Evolutionary conservation across 2,329 filamentous ascomycete species (phyloP).

Genomic region (Xylariaceae sp.): DNA sequence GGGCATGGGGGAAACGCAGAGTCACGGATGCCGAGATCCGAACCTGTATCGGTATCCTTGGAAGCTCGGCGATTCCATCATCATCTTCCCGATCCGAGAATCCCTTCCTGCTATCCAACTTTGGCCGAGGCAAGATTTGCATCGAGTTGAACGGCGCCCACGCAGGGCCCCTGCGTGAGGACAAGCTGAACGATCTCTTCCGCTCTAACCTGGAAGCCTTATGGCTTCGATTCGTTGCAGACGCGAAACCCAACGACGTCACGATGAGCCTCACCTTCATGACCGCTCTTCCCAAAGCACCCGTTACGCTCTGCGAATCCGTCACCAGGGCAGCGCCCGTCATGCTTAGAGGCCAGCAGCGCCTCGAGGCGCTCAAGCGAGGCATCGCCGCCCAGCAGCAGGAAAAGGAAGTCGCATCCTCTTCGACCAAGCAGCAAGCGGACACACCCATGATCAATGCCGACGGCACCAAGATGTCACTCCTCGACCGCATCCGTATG

Average conservation of each 20-base stretch:
- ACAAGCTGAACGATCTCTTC: constrained; percentile 51
- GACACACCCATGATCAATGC: constrained; percentile 33
- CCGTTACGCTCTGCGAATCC: constrained; percentile 48
- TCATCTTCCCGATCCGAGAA: constrained; percentile 14
- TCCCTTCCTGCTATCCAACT: constrained; percentile 32
- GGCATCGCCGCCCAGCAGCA: constrained; percentile 52
- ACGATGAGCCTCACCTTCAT: constrained; percentile 41
- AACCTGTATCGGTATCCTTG: constrained; percentile 61
- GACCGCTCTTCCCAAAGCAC: constrained; percentile 49
- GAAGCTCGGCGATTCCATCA: constrained; percentile 18
- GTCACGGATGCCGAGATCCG: constrained; percentile 64
- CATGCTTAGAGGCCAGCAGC: constrained; percentile 62
- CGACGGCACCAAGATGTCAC: constrained; percentile 49
- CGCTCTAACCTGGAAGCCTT: constrained; percentile 43
- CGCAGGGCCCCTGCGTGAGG: constrained; percentile 41
- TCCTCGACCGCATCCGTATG: constrained; percentile 70
- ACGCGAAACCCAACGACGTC: constrained; percentile 28
- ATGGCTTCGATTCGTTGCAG: constrained; percentile 33
- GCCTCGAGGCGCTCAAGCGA: constrained; percentile 64
- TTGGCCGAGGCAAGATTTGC: constrained; percentile 46
- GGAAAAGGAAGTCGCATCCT: constrained; percentile 30
- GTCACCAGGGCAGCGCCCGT: constrained; percentile 51
- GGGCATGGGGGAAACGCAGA: constrained; percentile 67
- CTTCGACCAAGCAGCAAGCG: not conserved
- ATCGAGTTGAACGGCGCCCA: constrained; percentile 48